Evolutionary conservation across 2,329 filamentous ascomycete species (phyloP), one percentile per base, ranked within the genome.

Genomic region (Botryotinia narcissicola): DNA sequence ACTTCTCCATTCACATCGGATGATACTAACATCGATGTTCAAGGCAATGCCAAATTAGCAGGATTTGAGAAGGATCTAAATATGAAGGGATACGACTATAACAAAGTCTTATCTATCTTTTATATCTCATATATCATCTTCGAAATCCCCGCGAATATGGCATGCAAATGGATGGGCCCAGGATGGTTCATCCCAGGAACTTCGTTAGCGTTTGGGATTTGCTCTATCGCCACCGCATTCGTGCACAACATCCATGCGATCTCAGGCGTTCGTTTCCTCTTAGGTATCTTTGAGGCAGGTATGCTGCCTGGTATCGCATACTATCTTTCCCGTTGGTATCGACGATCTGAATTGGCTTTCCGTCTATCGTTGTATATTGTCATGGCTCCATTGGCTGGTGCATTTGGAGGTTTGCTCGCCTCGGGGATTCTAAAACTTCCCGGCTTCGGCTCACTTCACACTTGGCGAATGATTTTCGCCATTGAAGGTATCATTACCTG

Each of bases 111-210:
- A 4, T 90, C 90, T 20, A 80, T 90, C 75, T 93, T 93, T 82
- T 93, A 92, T 81, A 85, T 94, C 79, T 88, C 88, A 12, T 94
- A 94, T 81, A 92, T 93, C 77, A 40, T 93, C 66, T 92, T 92
- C 76, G 89, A 93, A 80, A 91, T 94, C 1, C 84, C 92, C 0
- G 85, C 85, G 72, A 93, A 90, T 75, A 86, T 93, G 74, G 81
- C 85, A 29, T 93, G 91, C 84, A 94, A 93, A 81, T 89, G 85
- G 84, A 83, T 93, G 7, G 91, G 91, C 0, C 92, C 92, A 0
- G 91, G 90, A 51, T 93, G 90, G 89, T 93, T 90, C 79, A 86
- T 93, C 29, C 91, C 92, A 0, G 79, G 83, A 6, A 88, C 87
- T 46, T 87, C 89, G 0, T 82, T 93, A 1, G 84, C 85, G 59